A percentile compares a stretch with the other conserved stretches of the same genome.
Evolutionary conservation across 148 eudicot species (phyloP).

Genomic region (Nyssa sinensis): DNA sequence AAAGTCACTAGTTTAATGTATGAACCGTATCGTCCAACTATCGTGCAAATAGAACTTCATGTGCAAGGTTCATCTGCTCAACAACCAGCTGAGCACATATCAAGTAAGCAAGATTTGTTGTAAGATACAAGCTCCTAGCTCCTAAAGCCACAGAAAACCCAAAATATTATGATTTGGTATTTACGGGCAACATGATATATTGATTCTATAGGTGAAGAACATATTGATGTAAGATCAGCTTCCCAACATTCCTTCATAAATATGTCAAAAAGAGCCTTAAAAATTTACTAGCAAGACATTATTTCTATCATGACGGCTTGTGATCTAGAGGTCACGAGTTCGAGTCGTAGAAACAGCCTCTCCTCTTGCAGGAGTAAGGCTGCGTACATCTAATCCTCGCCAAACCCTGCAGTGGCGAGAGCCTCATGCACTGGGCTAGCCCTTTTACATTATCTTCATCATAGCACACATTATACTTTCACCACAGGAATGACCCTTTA

Average conservation of each 20-base stretch:
- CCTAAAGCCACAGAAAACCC: slow-evolving; percentile 7
- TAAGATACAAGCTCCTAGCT: background rate
- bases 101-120: background rate
- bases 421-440: too few species aligned
- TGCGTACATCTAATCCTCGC: too few species aligned
- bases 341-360: too few species aligned
- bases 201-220: background rate
- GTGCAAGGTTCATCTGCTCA: background rate
- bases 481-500: too few species aligned
- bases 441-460: background rate
- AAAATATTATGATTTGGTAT: background rate
- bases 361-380: too few species aligned
- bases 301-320: too few species aligned
- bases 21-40: background rate
- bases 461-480: background rate
- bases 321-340: too few species aligned
- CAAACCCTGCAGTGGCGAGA: too few species aligned
- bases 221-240: background rate
- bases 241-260: background rate
- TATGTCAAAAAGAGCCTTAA: background rate
- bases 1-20: background rate
- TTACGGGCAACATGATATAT: background rate
- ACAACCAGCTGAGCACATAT: background rate
- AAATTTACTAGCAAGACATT: background rate
- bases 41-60: background rate